Evolutionary conservation across 768 basidiomycete species (phyloP), one percentile per base, ranked within the genome.

Genomic region (Leccinum subtestaceum): DNA sequence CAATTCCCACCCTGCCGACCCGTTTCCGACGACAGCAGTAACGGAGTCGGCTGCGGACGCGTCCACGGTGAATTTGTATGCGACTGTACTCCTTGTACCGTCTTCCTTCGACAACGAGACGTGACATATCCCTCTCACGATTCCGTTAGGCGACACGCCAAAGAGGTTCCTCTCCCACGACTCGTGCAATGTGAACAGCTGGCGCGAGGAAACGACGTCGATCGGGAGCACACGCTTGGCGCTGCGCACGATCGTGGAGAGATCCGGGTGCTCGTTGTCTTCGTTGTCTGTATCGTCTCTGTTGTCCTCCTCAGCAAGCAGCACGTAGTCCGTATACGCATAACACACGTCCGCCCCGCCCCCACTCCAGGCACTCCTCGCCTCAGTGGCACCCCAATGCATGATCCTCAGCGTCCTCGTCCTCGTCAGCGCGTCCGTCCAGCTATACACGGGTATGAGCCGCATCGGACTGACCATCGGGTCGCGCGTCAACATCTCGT

Each of bases 381-480:
- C 15, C 2, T 6, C 15, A 38, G 15, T 38, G 36, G 2, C 7
- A 38, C 1, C 15, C 15, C 58, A 54, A 31, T 69, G 59, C 52
- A 67, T 51, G 58, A 69, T 61, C 9, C 67, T 59, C 58, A 69
- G 60, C n/a, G 62, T 63, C 23, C 51, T 66, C 21, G 64, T 25
- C 4, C 8, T 12, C 5, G 58, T 61, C 4, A 43, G 25, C 1
- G 59, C 57, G 27, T 69, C 61, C 40, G 34, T 31, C 4, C 54
- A 32, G 50, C 55, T 36, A 40, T 64, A 60, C 31, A 67, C 58
- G n/a, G 55, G 66, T 3, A 45, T 5, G 1, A 59, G 53, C 61
- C 54, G 56, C 4, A 52, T 12, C 1, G 59, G 63, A 5, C 40
- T 29, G 15, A 7, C 15, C 7, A 0, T 38, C 6, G 54, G 40